A percentile compares a stretch with the other conserved stretches of the same genome.
phyloP scores from a whole-genome alignment of 257 asterid genomes.

The Fraxinus excelsior region DNA sequence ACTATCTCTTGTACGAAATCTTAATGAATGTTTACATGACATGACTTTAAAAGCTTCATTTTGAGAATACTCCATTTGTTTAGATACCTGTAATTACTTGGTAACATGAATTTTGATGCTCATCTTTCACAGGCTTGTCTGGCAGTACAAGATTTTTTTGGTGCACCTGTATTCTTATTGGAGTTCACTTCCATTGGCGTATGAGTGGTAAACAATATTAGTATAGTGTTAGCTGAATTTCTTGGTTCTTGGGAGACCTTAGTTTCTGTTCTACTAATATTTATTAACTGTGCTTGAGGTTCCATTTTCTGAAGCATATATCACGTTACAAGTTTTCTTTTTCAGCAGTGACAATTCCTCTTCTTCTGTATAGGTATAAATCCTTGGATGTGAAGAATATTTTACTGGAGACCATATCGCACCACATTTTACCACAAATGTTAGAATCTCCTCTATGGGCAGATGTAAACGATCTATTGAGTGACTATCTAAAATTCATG shows the following conservation, averaged over 20 bases:
- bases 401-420: constrained; percentile 82
- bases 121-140: constrained; percentile 64
- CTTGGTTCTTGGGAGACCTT: neutral
- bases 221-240: constrained; percentile 17
- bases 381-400: constrained; percentile 95
- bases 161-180: constrained; percentile 92
- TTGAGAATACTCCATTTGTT: constrained; percentile 2
- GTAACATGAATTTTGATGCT: constrained; percentile 19
- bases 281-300: neutral
- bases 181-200: constrained; percentile 84
- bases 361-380: constrained; percentile 66
- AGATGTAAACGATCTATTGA: constrained; percentile 59
- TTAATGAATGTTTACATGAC: neutral
- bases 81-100: neutral
- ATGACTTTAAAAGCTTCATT: constrained; percentile 7
- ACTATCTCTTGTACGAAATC: neutral
- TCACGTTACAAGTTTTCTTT: constrained; percentile 19
- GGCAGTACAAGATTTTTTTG: constrained; percentile 83
- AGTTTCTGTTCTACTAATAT: constrained; percentile 20
- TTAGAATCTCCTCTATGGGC: constrained; percentile 85
- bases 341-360: constrained; percentile 23
- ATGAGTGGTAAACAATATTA: constrained; percentile 61
- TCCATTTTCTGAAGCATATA: constrained; percentile 11
- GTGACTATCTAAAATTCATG: constrained; percentile 81
- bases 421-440: constrained; percentile 95